Base-by-base conservation (phyloP, 805 yeast species). In the Clavispora fructus region DNA sequence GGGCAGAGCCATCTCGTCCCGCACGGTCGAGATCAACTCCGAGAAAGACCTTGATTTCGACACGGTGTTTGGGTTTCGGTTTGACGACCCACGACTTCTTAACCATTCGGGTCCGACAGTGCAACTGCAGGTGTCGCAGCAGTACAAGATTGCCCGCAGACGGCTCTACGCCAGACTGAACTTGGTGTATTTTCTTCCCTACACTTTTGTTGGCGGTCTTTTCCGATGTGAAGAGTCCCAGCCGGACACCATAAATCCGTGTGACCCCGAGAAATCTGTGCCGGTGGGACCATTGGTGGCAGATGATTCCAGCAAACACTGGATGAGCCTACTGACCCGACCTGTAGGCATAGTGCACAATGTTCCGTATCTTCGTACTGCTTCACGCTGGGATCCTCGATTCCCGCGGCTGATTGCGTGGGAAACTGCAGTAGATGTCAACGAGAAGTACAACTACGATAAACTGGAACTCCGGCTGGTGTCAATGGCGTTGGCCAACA, bases 191-290 rank as follows among this genome's bases (percentile, higher is more conserved):
- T 81, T 71, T 55, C 64, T 78, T 13, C 87, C 89, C 0, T 66
- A 72, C 16, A 73, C 80, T 0, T 77, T 78, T 64, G 77, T 85
- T 2, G 92, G 91, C 6, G 89, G 82, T 0, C 53, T 85, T 2
- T 85, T 74, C 59, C 71, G 72, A 45, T 80, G 86, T 54, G 26
- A 23, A 33, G 31, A 11, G 14, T 5, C 37, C 3, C 25, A 12
- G 26, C 19, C 28, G 1, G 32, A 26, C 26, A 11, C 25, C 10
- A 10, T 30, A 7, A 9, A 31, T 31, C 42, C 42, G 6, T 79
- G 83, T 54, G 66, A 64, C 35, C 25, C 37, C 13, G 37, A 16
- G 16, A 38, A 57, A 1, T 46, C 62, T 4, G 57, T 48, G 5
- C 85, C 88, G 0, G 48, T 83, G 3, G 53, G 69, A 31, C 89